These are phyloP conservation scores for Lenwebbia sp. DNA, from an alignment of 345 rosid species.

Conservation along the genomic window DNA sequence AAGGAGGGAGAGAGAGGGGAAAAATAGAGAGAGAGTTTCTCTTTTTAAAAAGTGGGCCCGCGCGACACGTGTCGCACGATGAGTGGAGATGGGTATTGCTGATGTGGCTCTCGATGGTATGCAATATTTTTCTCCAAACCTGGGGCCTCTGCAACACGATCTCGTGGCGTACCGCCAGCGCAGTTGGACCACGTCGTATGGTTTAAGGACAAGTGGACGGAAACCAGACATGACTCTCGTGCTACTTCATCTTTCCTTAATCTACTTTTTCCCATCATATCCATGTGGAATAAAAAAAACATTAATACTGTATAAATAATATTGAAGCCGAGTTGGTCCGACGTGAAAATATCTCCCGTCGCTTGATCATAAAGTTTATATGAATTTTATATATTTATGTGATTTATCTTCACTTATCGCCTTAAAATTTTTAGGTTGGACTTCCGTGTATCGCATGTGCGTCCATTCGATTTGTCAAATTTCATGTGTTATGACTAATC, in stretches of 20 bases:
- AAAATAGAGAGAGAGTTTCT: too few relatives aligned
- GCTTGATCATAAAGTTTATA: not conserved
- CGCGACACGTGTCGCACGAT: too few relatives aligned
- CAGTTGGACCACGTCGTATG: not conserved
- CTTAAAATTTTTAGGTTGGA: not conserved
- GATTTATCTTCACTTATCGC: not conserved
- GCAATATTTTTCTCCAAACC: too few relatives aligned
- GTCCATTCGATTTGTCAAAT: fast-evolving
- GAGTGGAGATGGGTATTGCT: too few relatives aligned
- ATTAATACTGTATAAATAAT: not conserved
- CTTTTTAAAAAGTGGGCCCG: too few relatives aligned
- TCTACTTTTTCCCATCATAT: not conserved
- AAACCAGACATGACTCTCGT: not conserved
- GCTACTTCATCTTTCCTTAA: not conserved
- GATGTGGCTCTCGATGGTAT: too few relatives aligned
- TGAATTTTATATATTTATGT: not conserved
- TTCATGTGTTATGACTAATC: not conserved
- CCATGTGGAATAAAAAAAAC: not conserved
- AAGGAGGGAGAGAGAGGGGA: too few relatives aligned
- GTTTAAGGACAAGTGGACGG: not conserved
- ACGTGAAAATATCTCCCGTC: not conserved
- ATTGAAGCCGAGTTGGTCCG: not conserved
- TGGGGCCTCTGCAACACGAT: not conserved
- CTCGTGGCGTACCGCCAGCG: not conserved
- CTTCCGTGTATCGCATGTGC: fast-evolving